Base-by-base conservation (phyloP, 2,329 filamentous ascomycete species). In the Sclerotinia subarctica region DNA sequence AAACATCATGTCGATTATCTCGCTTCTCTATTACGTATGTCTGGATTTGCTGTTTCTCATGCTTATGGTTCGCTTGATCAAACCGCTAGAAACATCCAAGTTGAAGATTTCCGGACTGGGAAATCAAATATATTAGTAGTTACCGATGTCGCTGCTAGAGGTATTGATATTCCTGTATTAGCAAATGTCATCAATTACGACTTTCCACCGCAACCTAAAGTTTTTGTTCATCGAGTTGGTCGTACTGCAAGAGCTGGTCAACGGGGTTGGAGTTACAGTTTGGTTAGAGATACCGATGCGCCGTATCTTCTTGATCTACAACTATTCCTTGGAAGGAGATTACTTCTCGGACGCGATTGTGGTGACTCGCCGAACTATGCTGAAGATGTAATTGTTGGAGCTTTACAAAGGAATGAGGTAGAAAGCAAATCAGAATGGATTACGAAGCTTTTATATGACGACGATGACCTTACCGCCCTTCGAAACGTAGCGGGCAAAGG, bases 181-280 rank as follows among this genome's bases (percentile, higher is more conserved):
- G 94, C 93, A 68, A 98, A 99, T 77, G 95, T 99, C 69, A 94
- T 99, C 82, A 98, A 99, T 82, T 99, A 96, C 79, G 94, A 98
- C 77, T 99, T 99, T 72, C 94, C 95, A 3, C 91, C 94, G 1
- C 95, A 98, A 76, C 93, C 95, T 26, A 99, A 99, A 80, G 89
- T 99, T 53, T 99, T 96, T 75, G 91, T 99, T 38, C 95, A 99
- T 79, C 90, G 95, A 77, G 95, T 99, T 58, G 95, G 95, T 75
- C 90, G 95, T 80, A 99, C 96, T 35, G 96, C 95, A 52, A 88
- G 95, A 85, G 96, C 96, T 56, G 95, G 94, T 19, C 90, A 93
- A 74, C 88, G 90, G 72, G 95, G 95, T 71, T 98, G 95, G 95
- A 91, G 90, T 80, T 99, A 97, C 80, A 97, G 92, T 81, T 84